Base-by-base conservation (phyloP, 1,139 yeast species). In the Debaryomyces sp. region DNA sequence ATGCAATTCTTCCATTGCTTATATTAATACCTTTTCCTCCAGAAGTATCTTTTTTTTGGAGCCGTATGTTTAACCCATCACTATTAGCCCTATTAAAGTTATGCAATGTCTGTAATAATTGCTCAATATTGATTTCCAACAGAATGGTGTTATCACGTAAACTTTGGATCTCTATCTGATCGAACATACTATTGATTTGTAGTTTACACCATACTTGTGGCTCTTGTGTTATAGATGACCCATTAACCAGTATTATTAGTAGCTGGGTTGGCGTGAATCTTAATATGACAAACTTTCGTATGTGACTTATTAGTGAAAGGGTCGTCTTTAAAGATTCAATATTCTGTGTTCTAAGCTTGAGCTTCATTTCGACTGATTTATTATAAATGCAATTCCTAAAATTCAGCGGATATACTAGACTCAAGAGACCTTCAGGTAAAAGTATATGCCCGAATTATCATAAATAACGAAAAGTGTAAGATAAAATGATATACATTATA, bases 191-290 rank as follows among this genome's bases (percentile, higher is more conserved):
- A 2, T 58, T 45, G 62, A 69, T 72, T 18, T 73, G 68, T 15
- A 84, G 58, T 53, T 79, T 81, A 55, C 85, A 79, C 86, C 87
- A 83, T 2, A 81, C 78, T 53, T 81, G 86, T 2, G 89, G 88
- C 51, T 82, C 86, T 46, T 63, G 70, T 34, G 70, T 68, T 26
- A 75, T 53, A 4, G 80, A 70, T 3, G 62, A 61, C 18, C 60
- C 66, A 51, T 68, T 64, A n/a, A 66, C 71, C 62, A 82, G 82
- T 12, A 82, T 77, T n/a, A 82, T 71, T 41, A 67, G 61, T 30
- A 84, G 63, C 48, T 71, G 72, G 1, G 67, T 58, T 3, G 75
- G 77, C 1, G 82, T 73, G 63, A 84, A 83, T 43, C 80, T 63
- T 10, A 82, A 54, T 5, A 70, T 57, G n/a, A 71, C 66, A 52